These are phyloP conservation scores for Cucumis cinereus DNA, from an alignment of 306 rosid species.

Conservation along the genomic window DNA sequence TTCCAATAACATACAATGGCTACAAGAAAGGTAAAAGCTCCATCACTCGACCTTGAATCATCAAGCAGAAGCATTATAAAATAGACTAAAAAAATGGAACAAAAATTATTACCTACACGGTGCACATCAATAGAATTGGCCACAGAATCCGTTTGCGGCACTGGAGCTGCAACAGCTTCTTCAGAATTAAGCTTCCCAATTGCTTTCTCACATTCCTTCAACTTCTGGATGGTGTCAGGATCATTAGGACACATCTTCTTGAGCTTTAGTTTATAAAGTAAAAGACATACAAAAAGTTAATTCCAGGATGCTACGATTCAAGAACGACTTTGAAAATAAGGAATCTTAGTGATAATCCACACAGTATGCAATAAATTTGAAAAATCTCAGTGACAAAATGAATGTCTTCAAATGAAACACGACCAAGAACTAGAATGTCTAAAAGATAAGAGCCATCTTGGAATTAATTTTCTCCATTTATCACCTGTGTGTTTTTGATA, in stretches of 20 bases:
- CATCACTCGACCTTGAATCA: background rate
- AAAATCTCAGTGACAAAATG: background rate
- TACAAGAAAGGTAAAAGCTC: background rate
- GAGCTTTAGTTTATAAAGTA: slow-evolving; percentile 38
- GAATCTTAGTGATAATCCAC: background rate
- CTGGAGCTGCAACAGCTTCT: slow-evolving; percentile 77
- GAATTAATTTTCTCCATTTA: background rate
- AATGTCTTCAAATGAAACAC: background rate
- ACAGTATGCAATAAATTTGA: background rate
- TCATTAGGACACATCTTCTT: slow-evolving; percentile 80
- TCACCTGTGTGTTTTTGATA: background rate
- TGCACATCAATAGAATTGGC: slow-evolving; percentile 64
- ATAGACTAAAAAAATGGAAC: background rate
- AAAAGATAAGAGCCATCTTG: background rate
- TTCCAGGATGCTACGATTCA: background rate
- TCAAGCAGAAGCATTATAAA: background rate
- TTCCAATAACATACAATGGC: background rate
- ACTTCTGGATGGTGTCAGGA: slow-evolving; percentile 77
- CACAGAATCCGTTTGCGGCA: slow-evolving; percentile 43
- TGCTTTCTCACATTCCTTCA: slow-evolving; percentile 97
- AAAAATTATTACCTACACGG: slow-evolving; percentile 60
- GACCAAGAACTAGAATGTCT: background rate
- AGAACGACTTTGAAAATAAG: background rate
- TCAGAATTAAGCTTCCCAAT: slow-evolving; percentile 91
- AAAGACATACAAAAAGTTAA: background rate